Evolutionary conservation across 352 stramenopile species (phyloP).

Genomic region (Pythium chondricola): DNA sequence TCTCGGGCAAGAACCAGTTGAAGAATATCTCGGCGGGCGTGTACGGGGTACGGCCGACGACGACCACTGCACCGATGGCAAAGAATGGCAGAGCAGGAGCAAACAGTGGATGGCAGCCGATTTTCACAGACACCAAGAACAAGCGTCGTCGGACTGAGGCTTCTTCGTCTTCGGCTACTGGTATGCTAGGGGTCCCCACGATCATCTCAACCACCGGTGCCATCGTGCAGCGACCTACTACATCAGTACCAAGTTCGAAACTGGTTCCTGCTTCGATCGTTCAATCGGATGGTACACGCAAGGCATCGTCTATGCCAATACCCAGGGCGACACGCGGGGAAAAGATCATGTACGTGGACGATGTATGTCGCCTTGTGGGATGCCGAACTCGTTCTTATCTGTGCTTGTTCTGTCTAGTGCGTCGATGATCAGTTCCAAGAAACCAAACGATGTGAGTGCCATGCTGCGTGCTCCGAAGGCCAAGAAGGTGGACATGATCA

Average conservation of each 20-base stretch:
- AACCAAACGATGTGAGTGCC: background rate
- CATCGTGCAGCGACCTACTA: slow-evolving; percentile 29
- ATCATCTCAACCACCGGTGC: slow-evolving; percentile 41
- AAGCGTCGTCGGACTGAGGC: slow-evolving; percentile 49
- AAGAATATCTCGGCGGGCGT: slow-evolving; percentile 79
- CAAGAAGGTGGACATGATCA: slow-evolving; percentile 80
- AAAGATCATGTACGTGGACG: slow-evolving; percentile 46
- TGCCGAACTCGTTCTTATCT: background rate
- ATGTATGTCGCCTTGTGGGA: background rate
- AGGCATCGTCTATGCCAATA: background rate
- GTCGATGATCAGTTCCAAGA: slow-evolving; percentile 13
- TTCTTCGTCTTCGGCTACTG: background rate
- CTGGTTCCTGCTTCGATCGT: background rate
- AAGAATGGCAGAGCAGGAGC: background rate
- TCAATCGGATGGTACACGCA: background rate
- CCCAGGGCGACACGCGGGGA: slow-evolving; percentile 33
- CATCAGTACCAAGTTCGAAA: background rate
- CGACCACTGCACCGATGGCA: background rate
- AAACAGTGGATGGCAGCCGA: slow-evolving; percentile 24
- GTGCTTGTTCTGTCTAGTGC: slow-evolving; percentile 9
- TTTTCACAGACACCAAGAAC: slow-evolving; percentile 21
- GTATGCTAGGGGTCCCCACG: slow-evolving; percentile 36
- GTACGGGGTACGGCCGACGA: slow-evolving; percentile 36
- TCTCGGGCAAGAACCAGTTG: slow-evolving; percentile 36
- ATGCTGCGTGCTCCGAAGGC: slow-evolving; percentile 21